Evolutionary conservation across 192 early-diverging fungal species (phyloP).

Genomic region (Chytriomyces hyalinus): DNA sequence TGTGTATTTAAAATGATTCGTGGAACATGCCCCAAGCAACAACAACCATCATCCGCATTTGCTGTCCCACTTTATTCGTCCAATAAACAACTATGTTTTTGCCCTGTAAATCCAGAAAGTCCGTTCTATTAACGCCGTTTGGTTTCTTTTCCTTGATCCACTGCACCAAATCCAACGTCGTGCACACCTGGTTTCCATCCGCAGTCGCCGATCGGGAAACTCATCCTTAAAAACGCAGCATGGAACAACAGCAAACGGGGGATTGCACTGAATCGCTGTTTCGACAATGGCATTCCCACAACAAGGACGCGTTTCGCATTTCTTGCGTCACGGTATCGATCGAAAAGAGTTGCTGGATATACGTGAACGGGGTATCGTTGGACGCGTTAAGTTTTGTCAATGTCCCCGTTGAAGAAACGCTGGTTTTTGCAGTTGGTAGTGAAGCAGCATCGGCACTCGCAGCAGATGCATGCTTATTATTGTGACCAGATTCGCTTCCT

Average conservation of each 20-base stretch:
- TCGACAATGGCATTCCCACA: constrained; percentile 62
- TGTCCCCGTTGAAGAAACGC: no score
- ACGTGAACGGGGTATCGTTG: constrained; percentile 6
- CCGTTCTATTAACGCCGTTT: not conserved
- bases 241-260: constrained; percentile 64
- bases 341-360: constrained; percentile 35
- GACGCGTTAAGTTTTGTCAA: no score
- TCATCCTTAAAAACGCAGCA: constrained; percentile 66
- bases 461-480: not conserved
- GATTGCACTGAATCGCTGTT: constrained; percentile 44
- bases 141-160: constrained; percentile 30
- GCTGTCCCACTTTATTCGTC: no score
- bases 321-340: constrained; percentile 30
- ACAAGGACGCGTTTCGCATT: constrained; percentile 42
- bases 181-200: constrained; percentile 17
- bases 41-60: no score
- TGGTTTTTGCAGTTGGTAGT: not conserved
- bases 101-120: constrained; percentile 25
- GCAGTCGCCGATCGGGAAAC: constrained; percentile 50
- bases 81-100: not conserved
- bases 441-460: not conserved
- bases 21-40: no score
- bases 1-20: no score
- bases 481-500: no score
- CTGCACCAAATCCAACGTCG: constrained; percentile 24